Evolutionary conservation across 1,284 basidiomycete species (phyloP).

Genomic region (Boletus subluridellus): DNA sequence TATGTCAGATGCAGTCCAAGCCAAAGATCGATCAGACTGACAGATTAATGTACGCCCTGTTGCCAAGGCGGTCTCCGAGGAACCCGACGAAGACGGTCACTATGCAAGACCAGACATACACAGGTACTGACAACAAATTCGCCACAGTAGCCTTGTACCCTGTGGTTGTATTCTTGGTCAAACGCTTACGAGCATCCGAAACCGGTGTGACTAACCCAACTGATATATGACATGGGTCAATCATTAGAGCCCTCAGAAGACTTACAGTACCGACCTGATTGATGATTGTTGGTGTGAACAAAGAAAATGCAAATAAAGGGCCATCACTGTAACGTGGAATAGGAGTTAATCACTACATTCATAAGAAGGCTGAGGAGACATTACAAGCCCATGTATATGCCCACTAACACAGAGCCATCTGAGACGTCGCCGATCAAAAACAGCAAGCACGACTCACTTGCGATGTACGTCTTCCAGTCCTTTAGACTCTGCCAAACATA

Average conservation of each 20-base stretch:
- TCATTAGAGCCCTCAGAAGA: not conserved
- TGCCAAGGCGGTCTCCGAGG: slow-evolving; percentile 45
- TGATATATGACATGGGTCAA: not conserved
- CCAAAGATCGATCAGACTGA: slow-evolving; percentile 22
- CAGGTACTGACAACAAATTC: slow-evolving; percentile 53
- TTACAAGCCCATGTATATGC: slow-evolving; percentile 48
- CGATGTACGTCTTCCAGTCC: slow-evolving; percentile 54
- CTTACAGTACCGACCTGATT: slow-evolving; percentile 35
- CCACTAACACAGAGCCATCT: slow-evolving; percentile 32
- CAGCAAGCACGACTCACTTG: slow-evolving; percentile 33
- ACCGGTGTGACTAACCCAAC: slow-evolving; percentile 18
- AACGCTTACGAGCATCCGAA: not conserved
- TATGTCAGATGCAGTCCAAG: slow-evolving; percentile 9
- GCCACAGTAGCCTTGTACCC: slow-evolving; percentile 50
- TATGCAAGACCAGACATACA: slow-evolving; percentile 50
- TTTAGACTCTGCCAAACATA: slow-evolving; percentile 46
- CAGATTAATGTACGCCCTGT: slow-evolving; percentile 50
- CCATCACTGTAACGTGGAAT: slow-evolving; percentile 36
- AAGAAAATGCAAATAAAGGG: slow-evolving; percentile 52
- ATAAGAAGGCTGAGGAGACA: not conserved
- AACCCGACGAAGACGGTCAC: slow-evolving; percentile 49
- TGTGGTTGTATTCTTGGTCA: slow-evolving; percentile 6
- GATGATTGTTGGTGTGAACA: slow-evolving; percentile 56
- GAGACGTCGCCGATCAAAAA: not conserved
- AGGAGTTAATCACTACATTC: not conserved